Conservation (phyloP, 257 asterid genomes). For the Voacanga thouarsii region DNA sequence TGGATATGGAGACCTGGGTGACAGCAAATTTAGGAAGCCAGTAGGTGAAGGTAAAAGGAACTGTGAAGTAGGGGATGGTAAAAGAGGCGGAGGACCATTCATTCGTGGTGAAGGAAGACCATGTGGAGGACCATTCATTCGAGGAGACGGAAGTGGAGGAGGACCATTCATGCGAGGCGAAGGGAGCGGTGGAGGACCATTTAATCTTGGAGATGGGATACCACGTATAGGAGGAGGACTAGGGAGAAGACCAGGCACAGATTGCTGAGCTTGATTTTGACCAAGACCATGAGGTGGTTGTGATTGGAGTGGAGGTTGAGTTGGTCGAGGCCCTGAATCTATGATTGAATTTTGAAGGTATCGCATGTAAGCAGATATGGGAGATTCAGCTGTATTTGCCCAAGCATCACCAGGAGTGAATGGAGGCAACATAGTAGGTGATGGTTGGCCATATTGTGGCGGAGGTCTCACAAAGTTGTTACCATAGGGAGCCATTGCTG, state of each 20-base stretch:
- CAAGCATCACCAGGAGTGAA: constrained; percentile 68
- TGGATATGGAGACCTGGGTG: constrained; percentile 87
- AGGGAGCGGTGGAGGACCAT: constrained; percentile 46
- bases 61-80: constrained; percentile 86
- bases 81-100: constrained; percentile 66
- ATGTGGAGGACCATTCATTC: constrained; percentile 14
- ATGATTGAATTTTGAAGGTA: constrained; percentile 74
- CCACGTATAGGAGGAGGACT: constrained; percentile 37
- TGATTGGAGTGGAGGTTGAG: constrained; percentile 32
- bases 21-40: constrained; percentile 56
- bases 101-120: constrained; percentile 49
- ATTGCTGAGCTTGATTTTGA: constrained; percentile 27
- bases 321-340: constrained; percentile 49
- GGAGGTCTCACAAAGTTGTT: constrained; percentile 54
- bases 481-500: constrained; percentile 39
- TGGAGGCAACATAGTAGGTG: constrained; percentile 44
- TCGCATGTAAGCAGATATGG: constrained; percentile 81
- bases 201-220: constrained; percentile 49
- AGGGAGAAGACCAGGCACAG: constrained; percentile 37
- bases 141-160: constrained; percentile 33
- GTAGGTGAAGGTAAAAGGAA: constrained; percentile 78
- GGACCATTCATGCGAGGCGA: constrained; percentile 57
- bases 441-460: constrained; percentile 52
- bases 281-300: constrained; percentile 35
- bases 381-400: constrained; percentile 78